Conservation (phyloP, 2,329 filamentous ascomycete species). For the Neoascochyta sp. region DNA sequence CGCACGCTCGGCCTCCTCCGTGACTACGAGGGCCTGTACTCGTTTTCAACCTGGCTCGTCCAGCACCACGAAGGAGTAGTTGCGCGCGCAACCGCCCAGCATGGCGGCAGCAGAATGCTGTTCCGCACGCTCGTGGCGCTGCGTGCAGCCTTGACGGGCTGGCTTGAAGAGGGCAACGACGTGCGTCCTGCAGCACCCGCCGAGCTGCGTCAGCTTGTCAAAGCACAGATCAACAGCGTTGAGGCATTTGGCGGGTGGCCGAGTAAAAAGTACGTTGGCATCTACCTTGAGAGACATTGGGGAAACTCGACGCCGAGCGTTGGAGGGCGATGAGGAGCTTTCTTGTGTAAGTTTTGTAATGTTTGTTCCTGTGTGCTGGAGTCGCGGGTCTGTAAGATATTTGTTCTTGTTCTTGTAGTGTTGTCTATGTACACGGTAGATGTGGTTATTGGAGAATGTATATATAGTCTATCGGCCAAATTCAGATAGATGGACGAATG, state of each 20-base stretch:
- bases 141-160: slow-evolving; percentile 41
- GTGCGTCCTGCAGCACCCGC: slow-evolving; percentile 15
- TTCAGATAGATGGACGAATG: no score
- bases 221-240: slow-evolving; percentile 32
- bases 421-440: no score
- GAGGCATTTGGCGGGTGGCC: slow-evolving; percentile 46
- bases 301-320: slow-evolving; percentile 12
- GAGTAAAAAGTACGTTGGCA: slow-evolving; percentile 41
- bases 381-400: no score
- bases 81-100: slow-evolving; percentile 21
- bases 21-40: slow-evolving; percentile 57
- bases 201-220: slow-evolving; percentile 33
- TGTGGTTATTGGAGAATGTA: no score
- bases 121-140: slow-evolving; percentile 40
- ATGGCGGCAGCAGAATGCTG: slow-evolving; percentile 24
- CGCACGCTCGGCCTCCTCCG: slow-evolving; percentile 59
- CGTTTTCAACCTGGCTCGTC: slow-evolving; percentile 57
- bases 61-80: slow-evolving; percentile 25
- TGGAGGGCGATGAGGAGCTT: slow-evolving; percentile 14
- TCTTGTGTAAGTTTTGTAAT: no score
- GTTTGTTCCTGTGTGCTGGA: no score
- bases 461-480: no score
- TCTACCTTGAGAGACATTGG: slow-evolving; percentile 18
- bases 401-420: no score
- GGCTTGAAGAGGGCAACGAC: slow-evolving; percentile 9